Conservation (phyloP, 352 stramenopile genomes). For the Globisporangium carolinianum region DNA sequence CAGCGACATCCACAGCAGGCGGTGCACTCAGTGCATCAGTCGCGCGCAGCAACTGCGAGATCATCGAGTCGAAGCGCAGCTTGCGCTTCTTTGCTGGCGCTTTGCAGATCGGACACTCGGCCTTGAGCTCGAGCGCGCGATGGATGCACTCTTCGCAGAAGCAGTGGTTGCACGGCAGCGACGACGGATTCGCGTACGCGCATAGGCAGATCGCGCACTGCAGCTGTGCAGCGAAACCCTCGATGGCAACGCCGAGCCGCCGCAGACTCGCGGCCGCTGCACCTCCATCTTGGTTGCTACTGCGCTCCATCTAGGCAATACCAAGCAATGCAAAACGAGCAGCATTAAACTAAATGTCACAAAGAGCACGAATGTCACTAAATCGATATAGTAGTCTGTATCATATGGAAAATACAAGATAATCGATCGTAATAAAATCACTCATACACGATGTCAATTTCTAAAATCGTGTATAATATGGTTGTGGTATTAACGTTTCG, state of each 20-base stretch:
- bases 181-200: conserved; percentile 57
- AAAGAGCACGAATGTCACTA: too few relatives aligned
- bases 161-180: conserved; percentile 82
- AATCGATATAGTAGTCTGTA: too few relatives aligned
- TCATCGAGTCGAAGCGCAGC: conserved; percentile 68
- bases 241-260: conserved; percentile 50
- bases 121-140: conserved; percentile 71
- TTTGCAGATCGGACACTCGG: conserved; percentile 81
- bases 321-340: too few relatives aligned
- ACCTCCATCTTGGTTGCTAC: not conserved
- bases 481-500: too few relatives aligned
- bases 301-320: too few relatives aligned
- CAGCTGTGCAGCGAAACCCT: conserved; percentile 63
- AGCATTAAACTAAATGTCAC: too few relatives aligned
- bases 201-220: conserved; percentile 83
- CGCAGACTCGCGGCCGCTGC: conserved; percentile 21
- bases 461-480: too few relatives aligned
- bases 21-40: conserved; percentile 39
- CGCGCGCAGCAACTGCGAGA: conserved; percentile 61
- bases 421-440: too few relatives aligned
- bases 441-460: too few relatives aligned
- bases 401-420: too few relatives aligned
- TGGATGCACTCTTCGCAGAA: conserved; percentile 87
- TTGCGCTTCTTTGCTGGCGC: conserved; percentile 67
- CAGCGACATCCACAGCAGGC: conserved; percentile 2